Percentiles rank a stretch among this genome's conserved stretches.
phyloP scores from a whole-genome alignment of 768 basidiomycete species.

The Lactarius evosmus region DNA sequence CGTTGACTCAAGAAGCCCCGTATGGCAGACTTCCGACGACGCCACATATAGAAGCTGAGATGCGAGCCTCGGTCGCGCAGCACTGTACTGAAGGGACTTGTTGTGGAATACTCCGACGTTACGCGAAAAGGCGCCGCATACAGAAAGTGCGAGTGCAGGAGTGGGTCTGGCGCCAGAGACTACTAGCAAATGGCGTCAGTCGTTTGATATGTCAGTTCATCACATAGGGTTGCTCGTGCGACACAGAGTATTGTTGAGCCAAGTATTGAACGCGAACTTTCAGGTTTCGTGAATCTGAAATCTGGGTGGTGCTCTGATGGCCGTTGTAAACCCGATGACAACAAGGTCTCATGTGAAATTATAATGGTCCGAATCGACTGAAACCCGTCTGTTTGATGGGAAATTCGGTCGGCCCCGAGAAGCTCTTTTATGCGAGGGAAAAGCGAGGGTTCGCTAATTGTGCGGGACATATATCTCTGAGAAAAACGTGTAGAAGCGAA shows the following conservation, averaged over 20 bases:
- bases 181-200: not conserved
- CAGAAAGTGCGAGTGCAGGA: not conserved
- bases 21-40: slow-evolving; percentile 6
- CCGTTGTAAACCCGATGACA: slow-evolving; percentile 14
- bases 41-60: slow-evolving; percentile 20
- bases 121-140: slow-evolving; percentile 1
- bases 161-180: not conserved
- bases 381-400: not conserved
- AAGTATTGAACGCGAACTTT: not conserved
- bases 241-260: not conserved
- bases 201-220: not conserved
- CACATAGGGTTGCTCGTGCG: not conserved
- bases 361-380: not conserved
- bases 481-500: not conserved
- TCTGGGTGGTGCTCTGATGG: not conserved
- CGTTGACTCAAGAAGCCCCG: slow-evolving; percentile 1
- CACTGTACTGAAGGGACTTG: not conserved
- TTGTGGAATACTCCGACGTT: slow-evolving; percentile 10
- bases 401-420: not conserved
- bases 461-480: not conserved
- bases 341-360: slow-evolving; percentile 4
- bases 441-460: not conserved
- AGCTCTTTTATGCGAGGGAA: not conserved
- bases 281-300: slow-evolving; percentile 1
- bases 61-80: not conserved